Base-by-base conservation (phyloP, 75 land plant genomes). In the Cryptomeria japonica region DNA sequence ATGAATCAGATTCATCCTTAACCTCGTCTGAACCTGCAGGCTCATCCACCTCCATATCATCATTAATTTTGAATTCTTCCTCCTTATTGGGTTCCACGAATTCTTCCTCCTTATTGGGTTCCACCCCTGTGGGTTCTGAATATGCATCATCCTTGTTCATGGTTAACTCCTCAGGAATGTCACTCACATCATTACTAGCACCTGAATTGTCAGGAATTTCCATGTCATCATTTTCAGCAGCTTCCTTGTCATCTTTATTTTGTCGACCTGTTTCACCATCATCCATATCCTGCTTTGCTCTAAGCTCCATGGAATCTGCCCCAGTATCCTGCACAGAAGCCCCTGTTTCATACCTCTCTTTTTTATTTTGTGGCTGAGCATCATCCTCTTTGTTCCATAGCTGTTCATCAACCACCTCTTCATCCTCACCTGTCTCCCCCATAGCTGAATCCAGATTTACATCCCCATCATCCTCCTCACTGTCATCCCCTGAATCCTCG, bases 321-420 rank as follows among this genome's bases (percentile, higher is more conserved):
- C 90, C 87, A 12, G 86, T 89, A 83, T 95, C 94, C 78, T 89
- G 87, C 9, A 97, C 94, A 70, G 96, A 90, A 18, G 96, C 87
- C 19, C 96, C 99, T 61, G 91, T 84, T 84, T 98, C 99, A 91
- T 92, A 93, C 86, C 93, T 95, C 87, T 98, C 99, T 19, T 84
- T 89, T 14, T 72, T 15, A 31, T 94, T 85, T 22, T 91, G 73
- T 32, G 87, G 87, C 51, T 86, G 41, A 64, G 84, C 92, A 86
- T 97, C 99, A 70, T 94, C 92, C 34, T 96, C 92, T 41, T 94
- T 90, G 88, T 97, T 91, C 96, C 96, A 95, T 8, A 88, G 89
- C 87, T 95, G 96, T 86, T 97, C 97, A 90, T 96, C 96, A 78
- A 94, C 93, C 6, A 91, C 87, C 56, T 96, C 92, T 70, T 92